phyloP scores from a whole-genome alignment of 140 eudicot species.

The Stevia rebaudiana region DNA sequence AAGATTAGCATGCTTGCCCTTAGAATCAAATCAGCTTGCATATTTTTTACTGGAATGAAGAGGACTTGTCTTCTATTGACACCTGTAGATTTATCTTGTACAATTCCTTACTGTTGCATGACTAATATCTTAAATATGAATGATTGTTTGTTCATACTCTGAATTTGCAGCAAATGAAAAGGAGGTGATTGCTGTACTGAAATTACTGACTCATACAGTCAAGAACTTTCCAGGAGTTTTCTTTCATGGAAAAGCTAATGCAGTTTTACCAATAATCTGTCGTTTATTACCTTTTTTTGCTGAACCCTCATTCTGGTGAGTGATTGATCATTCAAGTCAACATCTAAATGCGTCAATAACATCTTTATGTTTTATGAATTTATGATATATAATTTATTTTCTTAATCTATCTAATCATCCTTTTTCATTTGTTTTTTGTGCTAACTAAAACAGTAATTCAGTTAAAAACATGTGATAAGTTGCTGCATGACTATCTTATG shows the following conservation, averaged over 20 bases:
- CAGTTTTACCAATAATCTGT: conserved; percentile 61
- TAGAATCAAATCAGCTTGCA: too few relatives aligned
- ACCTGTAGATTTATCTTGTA: background rate
- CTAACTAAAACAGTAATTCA: background rate
- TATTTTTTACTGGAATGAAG: too few relatives aligned
- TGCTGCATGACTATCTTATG: too few relatives aligned
- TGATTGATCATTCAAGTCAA: conserved; percentile 8
- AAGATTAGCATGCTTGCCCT: too few relatives aligned
- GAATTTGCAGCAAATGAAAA: conserved; percentile 58
- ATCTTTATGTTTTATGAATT: background rate
- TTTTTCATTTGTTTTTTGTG: background rate
- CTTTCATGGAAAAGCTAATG: conserved; percentile 71
- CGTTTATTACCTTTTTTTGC: conserved; percentile 82
- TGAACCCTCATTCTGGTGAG: conserved; percentile 65
- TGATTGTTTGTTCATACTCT: background rate
- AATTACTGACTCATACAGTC: conserved; percentile 60
- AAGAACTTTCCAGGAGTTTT: conserved; percentile 84
- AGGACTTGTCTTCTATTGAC: background rate
- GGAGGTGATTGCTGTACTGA: conserved; percentile 78
- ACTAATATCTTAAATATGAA: background rate
- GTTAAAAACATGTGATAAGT: background rate
- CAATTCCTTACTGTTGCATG: conserved; percentile 5
- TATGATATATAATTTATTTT: background rate
- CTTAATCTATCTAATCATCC: background rate
- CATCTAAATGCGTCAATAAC: background rate